These are phyloP conservation scores for Syncephalastrum contaminatum DNA, from an alignment of 371 early-diverging fungal species.

Conservation along the genomic window DNA sequence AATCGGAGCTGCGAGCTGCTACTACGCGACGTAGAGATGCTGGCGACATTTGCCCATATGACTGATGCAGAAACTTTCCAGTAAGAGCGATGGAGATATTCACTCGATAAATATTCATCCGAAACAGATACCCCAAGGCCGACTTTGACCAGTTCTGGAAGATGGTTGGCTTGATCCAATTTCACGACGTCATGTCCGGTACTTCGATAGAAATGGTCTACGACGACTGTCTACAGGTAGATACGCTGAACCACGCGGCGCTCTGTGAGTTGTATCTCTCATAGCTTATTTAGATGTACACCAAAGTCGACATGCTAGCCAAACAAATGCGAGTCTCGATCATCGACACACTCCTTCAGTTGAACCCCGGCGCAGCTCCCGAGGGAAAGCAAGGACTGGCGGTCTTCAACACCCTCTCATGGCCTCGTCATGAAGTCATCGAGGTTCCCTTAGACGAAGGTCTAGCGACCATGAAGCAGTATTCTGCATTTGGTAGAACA, in stretches of 20 bases:
- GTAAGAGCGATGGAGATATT: background rate
- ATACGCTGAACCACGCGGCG: slow-evolving; percentile 5
- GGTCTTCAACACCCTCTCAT: slow-evolving; percentile 79
- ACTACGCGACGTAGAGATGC: slow-evolving; percentile 81
- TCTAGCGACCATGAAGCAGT: slow-evolving; percentile 47
- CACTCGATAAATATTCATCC: background rate
- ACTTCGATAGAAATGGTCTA: slow-evolving; percentile 90
- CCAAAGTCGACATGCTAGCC: slow-evolving; percentile 36
- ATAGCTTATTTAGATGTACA: slow-evolving; percentile 30
- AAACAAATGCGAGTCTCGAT: slow-evolving; percentile 36
- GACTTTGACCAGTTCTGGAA: slow-evolving; percentile 90
- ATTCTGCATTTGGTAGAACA: slow-evolving; percentile 48
- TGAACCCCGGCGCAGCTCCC: slow-evolving; percentile 12
- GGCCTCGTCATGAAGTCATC: slow-evolving; percentile 74
- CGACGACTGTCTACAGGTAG: slow-evolving; percentile 74
- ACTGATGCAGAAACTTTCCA: slow-evolving; percentile 16
- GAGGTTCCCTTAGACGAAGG: slow-evolving; percentile 60
- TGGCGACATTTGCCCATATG: slow-evolving; percentile 51
- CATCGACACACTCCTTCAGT: slow-evolving; percentile 26
- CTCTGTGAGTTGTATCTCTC: background rate
- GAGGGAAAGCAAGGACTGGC: slow-evolving; percentile 40
- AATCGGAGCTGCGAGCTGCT: slow-evolving; percentile 87
- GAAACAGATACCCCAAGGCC: slow-evolving; percentile 61
- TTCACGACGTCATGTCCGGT: slow-evolving; percentile 93
- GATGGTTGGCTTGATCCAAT: slow-evolving; percentile 87